phyloP scores from a whole-genome alignment of 441 rosid species.

The Capsella rubella region DNA sequence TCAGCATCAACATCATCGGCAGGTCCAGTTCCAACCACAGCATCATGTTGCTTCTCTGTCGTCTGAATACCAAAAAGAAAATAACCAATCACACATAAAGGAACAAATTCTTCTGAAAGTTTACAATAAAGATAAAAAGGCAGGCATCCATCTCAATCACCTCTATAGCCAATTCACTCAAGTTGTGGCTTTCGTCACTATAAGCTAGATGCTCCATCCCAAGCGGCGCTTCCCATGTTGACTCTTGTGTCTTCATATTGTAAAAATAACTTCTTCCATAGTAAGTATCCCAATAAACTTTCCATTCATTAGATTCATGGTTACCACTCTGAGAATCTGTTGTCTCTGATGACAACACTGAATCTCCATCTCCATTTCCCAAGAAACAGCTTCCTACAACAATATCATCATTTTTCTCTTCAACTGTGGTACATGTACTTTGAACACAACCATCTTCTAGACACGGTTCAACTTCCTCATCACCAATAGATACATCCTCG shows the following conservation, averaged over 20 bases:
- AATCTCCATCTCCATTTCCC: conserved; percentile 32
- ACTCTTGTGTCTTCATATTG: conserved; percentile 61
- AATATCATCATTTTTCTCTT: conserved; percentile 27
- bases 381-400: not conserved
- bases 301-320: conserved; percentile 57
- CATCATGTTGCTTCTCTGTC: conserved; percentile 47
- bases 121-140: conserved; percentile 37
- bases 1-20: conserved; percentile 34
- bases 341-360: conserved; percentile 41
- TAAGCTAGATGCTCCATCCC: conserved; percentile 66
- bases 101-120: conserved; percentile 24
- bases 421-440: conserved; percentile 32
- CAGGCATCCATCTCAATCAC: conserved; percentile 40
- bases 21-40: conserved; percentile 23
- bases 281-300: conserved; percentile 73
- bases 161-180: conserved; percentile 48
- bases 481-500: no score
- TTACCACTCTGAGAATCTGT: conserved; percentile 32
- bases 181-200: conserved; percentile 37
- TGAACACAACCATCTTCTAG: conserved; percentile 41
- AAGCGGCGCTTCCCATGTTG: conserved; percentile 79
- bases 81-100: conserved; percentile 36
- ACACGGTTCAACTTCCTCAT: conserved; percentile 38
- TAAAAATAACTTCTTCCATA: conserved; percentile 73
- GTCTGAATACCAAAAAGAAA: conserved; percentile 29